Evolutionary conservation across 176 grass and related monocot species (phyloP).

Genomic region (Oryza longistaminata): DNA sequence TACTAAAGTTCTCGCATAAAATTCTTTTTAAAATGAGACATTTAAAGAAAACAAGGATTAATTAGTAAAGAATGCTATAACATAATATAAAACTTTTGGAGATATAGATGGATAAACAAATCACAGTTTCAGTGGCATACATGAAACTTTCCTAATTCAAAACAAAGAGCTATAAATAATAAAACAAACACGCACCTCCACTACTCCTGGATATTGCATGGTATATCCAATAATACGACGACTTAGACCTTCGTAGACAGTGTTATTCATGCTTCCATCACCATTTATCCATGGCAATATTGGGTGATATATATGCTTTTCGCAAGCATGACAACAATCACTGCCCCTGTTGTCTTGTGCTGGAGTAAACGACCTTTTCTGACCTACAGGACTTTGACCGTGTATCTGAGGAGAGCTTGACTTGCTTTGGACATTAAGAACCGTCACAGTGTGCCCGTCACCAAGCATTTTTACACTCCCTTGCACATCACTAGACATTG

Average conservation of each 20-base stretch:
- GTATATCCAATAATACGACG: constrained; percentile 75
- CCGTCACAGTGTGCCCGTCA: constrained; percentile 78
- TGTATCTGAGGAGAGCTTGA: constrained; percentile 9
- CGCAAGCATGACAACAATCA: constrained; percentile 37
- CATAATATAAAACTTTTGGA: constrained; percentile 2
- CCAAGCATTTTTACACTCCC: constrained; percentile 58
- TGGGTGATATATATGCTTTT: constrained; percentile 49
- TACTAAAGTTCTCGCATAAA: not conserved
- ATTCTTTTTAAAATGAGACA: not conserved
- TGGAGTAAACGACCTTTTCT: constrained; percentile 12
- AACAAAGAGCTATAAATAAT: constrained; percentile 4
- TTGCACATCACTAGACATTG: constrained; percentile 30
- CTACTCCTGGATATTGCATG: constrained; percentile 83
- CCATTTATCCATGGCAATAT: constrained; percentile 98
- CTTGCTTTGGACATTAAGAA: constrained; percentile 57
- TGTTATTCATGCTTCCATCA: constrained; percentile 81
- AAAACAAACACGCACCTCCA: constrained; percentile 58
- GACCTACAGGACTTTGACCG: constrained; percentile 30
- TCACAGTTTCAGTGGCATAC: constrained; percentile 15
- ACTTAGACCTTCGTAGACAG: constrained; percentile 70
- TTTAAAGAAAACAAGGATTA: not conserved
- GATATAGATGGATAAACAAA: not conserved
- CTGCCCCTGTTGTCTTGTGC: constrained; percentile 28
- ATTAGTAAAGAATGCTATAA: not conserved
- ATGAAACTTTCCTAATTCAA: not conserved